Conservation (phyloP, 441 rosid species). For the Mallotus repandus region DNA sequence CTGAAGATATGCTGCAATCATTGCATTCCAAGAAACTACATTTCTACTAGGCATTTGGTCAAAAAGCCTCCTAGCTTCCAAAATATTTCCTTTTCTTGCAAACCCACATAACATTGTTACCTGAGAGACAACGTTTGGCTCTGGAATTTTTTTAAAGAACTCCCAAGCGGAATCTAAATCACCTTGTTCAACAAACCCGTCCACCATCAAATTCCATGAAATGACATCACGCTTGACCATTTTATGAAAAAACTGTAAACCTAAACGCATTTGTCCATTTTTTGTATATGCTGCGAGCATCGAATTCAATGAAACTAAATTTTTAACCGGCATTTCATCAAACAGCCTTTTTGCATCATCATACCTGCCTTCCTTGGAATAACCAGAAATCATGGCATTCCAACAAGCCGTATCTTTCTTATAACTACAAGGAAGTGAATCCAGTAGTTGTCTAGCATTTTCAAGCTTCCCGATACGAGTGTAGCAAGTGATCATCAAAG, state of each 20-base stretch:
- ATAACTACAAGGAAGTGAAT: constrained; percentile 29
- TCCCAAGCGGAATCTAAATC: constrained; percentile 39
- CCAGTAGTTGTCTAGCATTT: constrained; percentile 37
- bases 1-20: not conserved
- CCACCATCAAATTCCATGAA: constrained; percentile 26
- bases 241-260: constrained; percentile 24
- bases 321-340: not conserved
- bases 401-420: constrained; percentile 29
- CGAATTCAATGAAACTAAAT: not conserved
- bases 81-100: not conserved
- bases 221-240: constrained; percentile 28
- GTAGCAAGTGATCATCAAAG: constrained; percentile 34
- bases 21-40: not conserved
- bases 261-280: not conserved
- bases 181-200: constrained; percentile 26
- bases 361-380: not conserved
- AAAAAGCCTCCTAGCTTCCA: not conserved
- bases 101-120: not conserved
- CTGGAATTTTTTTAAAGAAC: constrained; percentile 26
- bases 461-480: constrained; percentile 28
- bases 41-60: not conserved
- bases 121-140: not conserved
- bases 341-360: not conserved
- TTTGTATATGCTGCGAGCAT: not conserved
- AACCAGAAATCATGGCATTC: not conserved